Percentiles rank a stretch among this genome's conserved stretches.
phyloP scores from a whole-genome alignment of 139 green algal species.

The Zygnema cylindricum region DNA sequence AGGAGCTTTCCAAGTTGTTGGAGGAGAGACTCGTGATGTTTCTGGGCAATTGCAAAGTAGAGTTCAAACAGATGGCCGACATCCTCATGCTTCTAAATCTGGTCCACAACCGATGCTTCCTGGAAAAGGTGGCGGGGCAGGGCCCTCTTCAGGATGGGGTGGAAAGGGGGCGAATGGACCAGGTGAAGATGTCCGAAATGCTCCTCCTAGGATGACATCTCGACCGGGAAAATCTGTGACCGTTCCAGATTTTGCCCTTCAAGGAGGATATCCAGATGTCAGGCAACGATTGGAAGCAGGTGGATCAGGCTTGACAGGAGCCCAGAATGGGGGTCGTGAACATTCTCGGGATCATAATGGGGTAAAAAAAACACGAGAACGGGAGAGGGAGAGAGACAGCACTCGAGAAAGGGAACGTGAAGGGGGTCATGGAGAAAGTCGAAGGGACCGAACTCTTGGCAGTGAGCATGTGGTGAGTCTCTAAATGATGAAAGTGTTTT shows the following conservation, averaged over 20 bases:
- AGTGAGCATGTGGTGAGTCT: not conserved
- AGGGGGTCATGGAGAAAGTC: not conserved
- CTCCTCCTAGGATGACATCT: not conserved
- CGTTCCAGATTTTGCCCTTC: conserved; percentile 40
- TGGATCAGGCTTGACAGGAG: not conserved
- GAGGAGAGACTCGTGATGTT: conserved; percentile 12
- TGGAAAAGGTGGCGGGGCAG: not conserved
- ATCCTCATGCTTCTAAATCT: conserved; percentile 33
- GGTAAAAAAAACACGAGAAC: conserved; percentile 10
- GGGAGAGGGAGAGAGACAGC: conserved; percentile 29
- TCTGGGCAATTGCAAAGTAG: not conserved
- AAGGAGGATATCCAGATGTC: conserved; percentile 37
- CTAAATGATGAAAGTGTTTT: no score
- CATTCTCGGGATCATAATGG: not conserved
- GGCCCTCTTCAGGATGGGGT: conserved; percentile 4
- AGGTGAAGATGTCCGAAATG: conserved; percentile 25
- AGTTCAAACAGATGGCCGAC: not conserved
- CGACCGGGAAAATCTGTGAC: conserved; percentile 30
- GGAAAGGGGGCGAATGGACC: conserved; percentile 13
- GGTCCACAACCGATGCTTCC: conserved; percentile 43
- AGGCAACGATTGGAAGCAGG: conserved; percentile 9
- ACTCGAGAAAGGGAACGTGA: conserved; percentile 28
- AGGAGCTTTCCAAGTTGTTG: not conserved
- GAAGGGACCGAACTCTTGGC: not conserved
- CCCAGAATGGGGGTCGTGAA: not conserved